Evolutionary conservation across 2,329 filamentous ascomycete genomes (phyloP).

Genomic region (Penicillium sp.): DNA sequence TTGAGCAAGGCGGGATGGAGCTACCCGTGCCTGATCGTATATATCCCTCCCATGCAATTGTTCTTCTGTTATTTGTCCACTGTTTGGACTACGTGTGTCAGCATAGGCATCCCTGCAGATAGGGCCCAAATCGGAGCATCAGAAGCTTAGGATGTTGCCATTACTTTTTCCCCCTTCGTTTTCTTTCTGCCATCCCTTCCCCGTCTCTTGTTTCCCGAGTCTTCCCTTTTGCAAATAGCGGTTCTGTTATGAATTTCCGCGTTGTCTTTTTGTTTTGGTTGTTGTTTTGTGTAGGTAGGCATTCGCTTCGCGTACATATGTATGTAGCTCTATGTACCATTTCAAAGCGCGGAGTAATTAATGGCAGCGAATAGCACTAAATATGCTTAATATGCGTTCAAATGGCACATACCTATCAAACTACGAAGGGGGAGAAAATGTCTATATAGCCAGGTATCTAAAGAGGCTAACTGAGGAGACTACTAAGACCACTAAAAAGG

Average conservation of each 20-base stretch:
- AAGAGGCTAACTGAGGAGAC: too few relatives aligned
- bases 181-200: background rate
- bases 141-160: background rate
- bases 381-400: too few relatives aligned
- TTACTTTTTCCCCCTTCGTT: slow-evolving; percentile 2
- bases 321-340: too few relatives aligned
- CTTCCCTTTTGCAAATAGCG: slow-evolving; percentile 19
- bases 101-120: background rate
- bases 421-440: too few relatives aligned
- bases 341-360: too few relatives aligned
- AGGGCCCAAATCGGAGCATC: background rate
- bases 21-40: slow-evolving; percentile 12
- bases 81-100: slow-evolving; percentile 2
- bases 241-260: slow-evolving; percentile 14
- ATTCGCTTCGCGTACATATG: slow-evolving; percentile 10
- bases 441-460: too few relatives aligned
- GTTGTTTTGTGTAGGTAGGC: slow-evolving; percentile 12
- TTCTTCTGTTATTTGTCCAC: background rate
- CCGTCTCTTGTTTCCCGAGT: slow-evolving; percentile 5
- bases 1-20: background rate
- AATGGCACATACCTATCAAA: too few relatives aligned
- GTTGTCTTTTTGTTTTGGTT: slow-evolving; percentile 2
- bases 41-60: slow-evolving; percentile 7
- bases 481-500: too few relatives aligned
- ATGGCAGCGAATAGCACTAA: too few relatives aligned